phyloP scores from a whole-genome alignment of 129 eudicot genomes.

The Helichrysum umbraculigerum region DNA sequence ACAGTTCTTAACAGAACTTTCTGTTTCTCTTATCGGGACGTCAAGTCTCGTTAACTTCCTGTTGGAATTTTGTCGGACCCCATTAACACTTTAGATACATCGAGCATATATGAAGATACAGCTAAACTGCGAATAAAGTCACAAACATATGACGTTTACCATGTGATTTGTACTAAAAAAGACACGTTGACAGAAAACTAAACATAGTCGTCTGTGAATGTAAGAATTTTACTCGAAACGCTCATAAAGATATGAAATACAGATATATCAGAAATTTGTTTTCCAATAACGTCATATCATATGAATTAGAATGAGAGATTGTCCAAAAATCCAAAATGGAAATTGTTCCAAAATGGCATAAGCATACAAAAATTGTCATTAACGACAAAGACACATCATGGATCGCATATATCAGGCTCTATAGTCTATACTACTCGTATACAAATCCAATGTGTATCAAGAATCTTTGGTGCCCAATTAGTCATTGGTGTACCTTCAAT shows the following conservation, averaged over 20 bases:
- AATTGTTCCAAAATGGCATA: slow-evolving; percentile 2
- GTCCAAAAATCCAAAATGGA: background rate
- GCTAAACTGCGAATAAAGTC: no score
- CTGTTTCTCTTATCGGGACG: background rate
- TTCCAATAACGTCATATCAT: background rate
- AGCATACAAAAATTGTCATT: slow-evolving; percentile 1
- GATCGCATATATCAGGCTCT: slow-evolving; percentile 7
- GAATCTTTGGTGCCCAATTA: slow-evolving; percentile 26
- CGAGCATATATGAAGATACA: no score
- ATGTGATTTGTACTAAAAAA: no score
- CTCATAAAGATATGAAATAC: no score
- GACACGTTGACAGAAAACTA: no score
- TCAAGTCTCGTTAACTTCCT: no score
- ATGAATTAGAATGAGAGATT: background rate
- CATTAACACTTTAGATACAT: no score
- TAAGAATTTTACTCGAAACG: no score
- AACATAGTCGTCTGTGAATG: no score
- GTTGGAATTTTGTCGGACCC: no score
- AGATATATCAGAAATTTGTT: no score
- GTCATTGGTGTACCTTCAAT: background rate
- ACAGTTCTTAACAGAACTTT: background rate
- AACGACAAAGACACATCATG: slow-evolving; percentile 14
- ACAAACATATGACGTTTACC: no score
- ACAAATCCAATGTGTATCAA: slow-evolving; percentile 5
- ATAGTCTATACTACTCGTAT: background rate